A percentile compares a stretch with the other conserved stretches of the same genome.
Conservation (phyloP, 768 basidiomycete species). For the Suillus ampliporus region DNA sequence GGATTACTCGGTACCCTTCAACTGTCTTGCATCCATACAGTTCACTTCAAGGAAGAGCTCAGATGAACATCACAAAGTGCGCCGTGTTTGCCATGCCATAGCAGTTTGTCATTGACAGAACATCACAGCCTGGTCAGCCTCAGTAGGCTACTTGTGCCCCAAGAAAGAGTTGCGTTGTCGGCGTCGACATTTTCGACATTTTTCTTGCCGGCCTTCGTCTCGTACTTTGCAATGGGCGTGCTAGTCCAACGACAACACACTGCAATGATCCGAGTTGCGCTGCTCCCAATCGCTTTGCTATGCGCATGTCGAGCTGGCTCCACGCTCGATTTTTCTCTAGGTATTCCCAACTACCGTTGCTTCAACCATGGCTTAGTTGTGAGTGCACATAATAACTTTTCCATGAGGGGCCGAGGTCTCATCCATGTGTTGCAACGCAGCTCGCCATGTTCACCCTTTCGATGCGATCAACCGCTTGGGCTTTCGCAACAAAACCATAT, state of each 20-base stretch:
- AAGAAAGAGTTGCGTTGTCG: slow-evolving; percentile 21
- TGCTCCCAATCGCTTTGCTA: slow-evolving; percentile 57
- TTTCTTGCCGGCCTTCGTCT: slow-evolving; percentile 47
- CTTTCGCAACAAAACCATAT: slow-evolving; percentile 15
- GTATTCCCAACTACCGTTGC: slow-evolving; percentile 15
- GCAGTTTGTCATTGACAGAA: slow-evolving; percentile 3
- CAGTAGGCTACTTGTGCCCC: background rate
- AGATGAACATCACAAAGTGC: background rate
- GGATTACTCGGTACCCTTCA: no score
- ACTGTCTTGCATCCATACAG: no score
- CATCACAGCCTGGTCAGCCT: background rate
- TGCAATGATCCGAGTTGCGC: slow-evolving; percentile 45
- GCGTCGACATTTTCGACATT: slow-evolving; percentile 39
- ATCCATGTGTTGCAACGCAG: slow-evolving; percentile 16
- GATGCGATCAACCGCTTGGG: slow-evolving; percentile 33
- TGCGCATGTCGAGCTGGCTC: slow-evolving; percentile 44
- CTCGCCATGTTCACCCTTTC: slow-evolving; percentile 28
- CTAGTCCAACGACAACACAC: slow-evolving; percentile 55
- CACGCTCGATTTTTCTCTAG: slow-evolving; percentile 31
- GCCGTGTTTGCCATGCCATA: background rate
- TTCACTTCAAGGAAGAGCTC: no score
- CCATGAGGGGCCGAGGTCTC: slow-evolving; percentile 5
- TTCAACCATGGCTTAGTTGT: slow-evolving; percentile 32
- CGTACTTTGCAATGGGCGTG: slow-evolving; percentile 57
- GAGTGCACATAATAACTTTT: slow-evolving; percentile 5